Evolutionary conservation across 2,329 filamentous ascomycete genomes (phyloP).

Genomic region (Lasiodiplodia theobromae): DNA sequence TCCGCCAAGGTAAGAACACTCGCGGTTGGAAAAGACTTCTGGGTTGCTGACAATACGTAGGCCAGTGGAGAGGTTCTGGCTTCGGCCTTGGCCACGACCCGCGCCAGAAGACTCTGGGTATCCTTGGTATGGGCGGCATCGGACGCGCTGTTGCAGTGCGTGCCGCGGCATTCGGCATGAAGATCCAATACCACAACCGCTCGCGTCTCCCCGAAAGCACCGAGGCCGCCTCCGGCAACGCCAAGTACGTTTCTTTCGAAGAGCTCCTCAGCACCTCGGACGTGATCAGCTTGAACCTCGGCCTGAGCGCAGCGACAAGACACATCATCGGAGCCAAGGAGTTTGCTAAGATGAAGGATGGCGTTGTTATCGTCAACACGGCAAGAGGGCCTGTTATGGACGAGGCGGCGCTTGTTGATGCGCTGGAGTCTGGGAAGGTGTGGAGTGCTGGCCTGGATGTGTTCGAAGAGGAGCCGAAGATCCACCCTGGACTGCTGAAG

Average conservation of each 20-base stretch:
- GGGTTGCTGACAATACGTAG: constrained; percentile 31
- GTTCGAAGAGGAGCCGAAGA: constrained; percentile 64
- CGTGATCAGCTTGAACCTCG: constrained; percentile 62
- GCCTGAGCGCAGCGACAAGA: constrained; percentile 58
- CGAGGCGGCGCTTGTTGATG: constrained; percentile 61
- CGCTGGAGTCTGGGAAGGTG: constrained; percentile 62
- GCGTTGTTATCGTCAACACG: constrained; percentile 64
- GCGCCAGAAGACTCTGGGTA: constrained; percentile 61
- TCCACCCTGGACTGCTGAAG: constrained; percentile 59
- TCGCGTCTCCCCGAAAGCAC: constrained; percentile 44
- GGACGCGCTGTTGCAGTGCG: constrained; percentile 58
- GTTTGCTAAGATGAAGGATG: constrained; percentile 63
- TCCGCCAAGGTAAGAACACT: constrained; percentile 49
- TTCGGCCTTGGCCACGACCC: constrained; percentile 61
- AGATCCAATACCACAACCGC: constrained; percentile 66
- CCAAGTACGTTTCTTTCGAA: constrained; percentile 64
- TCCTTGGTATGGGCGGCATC: constrained; percentile 68
- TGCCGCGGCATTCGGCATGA: constrained; percentile 63
- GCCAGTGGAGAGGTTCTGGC: constrained; percentile 46
- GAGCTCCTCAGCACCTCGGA: constrained; percentile 61
- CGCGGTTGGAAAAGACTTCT: constrained; percentile 27
- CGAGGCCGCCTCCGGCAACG: constrained; percentile 51
- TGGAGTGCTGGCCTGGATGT: constrained; percentile 64
- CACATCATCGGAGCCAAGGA: constrained; percentile 61
- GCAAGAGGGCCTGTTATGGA: constrained; percentile 65